phyloP scores from a whole-genome alignment of 257 asterid species.

The Gentiana dahurica region DNA sequence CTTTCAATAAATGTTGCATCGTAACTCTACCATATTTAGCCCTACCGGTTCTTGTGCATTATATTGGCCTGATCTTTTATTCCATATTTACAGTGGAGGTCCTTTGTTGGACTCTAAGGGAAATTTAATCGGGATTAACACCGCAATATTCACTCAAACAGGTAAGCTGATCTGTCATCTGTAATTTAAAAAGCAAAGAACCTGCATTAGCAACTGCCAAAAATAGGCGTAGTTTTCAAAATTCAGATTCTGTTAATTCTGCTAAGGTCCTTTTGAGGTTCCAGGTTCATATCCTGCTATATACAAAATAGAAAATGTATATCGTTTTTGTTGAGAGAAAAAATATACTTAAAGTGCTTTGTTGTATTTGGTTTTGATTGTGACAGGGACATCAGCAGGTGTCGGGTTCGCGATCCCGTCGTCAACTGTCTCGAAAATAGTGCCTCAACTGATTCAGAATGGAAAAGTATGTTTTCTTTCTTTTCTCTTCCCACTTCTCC shows the following conservation, averaged over 20 bases:
- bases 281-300: too few relatives aligned
- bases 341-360: too few relatives aligned
- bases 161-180: constrained; percentile 27
- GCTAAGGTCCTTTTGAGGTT: too few relatives aligned
- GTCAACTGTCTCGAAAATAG: constrained; percentile 74
- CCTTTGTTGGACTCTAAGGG: constrained; percentile 92
- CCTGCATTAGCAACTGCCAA: not conserved
- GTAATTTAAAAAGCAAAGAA: not conserved
- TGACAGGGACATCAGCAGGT: constrained; percentile 92
- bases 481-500: not conserved
- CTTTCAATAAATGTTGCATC: too few relatives aligned
- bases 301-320: too few relatives aligned
- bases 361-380: constrained; percentile 1
- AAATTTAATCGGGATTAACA: constrained; percentile 81
- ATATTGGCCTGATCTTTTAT: constrained; percentile 1
- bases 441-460: constrained; percentile 80
- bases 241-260: too few relatives aligned
- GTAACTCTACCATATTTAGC: not conserved
- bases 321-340: too few relatives aligned
- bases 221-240: too few relatives aligned
- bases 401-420: constrained; percentile 97
- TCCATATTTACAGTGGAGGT: constrained; percentile 64
- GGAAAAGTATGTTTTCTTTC: constrained; percentile 51
- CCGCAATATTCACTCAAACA: constrained; percentile 93
- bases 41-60: not conserved